Conservation (phyloP, 2,329 filamentous ascomycete genomes). For the Cercospora citrullina region DNA sequence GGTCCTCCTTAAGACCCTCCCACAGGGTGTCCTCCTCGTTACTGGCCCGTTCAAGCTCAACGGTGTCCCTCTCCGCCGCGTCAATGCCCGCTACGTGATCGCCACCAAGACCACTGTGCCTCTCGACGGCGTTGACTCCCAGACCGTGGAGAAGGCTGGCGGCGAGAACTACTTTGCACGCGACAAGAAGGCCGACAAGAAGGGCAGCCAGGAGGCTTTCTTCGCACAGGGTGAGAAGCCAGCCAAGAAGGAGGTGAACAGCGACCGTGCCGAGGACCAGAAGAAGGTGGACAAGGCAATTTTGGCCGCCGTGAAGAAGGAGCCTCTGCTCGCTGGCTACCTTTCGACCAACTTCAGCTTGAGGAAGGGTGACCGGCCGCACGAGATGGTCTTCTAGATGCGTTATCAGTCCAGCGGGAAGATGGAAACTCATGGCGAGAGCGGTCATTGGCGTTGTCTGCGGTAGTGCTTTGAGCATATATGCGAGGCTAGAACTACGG, state of each 20-base stretch:
- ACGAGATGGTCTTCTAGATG: constrained; percentile 98
- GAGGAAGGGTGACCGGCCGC: constrained; percentile 98
- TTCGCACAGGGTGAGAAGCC: constrained; percentile 99
- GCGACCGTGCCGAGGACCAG: constrained; percentile 92
- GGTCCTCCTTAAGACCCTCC: constrained; percentile 95
- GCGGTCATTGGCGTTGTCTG: constrained; percentile 26
- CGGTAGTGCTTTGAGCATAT: constrained; percentile 23
- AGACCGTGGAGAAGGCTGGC: constrained; percentile 74
- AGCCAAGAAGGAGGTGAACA: constrained; percentile 96
- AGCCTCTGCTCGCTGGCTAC: constrained; percentile 90
- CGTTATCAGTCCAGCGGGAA: constrained; percentile 22
- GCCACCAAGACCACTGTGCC: constrained; percentile 84
- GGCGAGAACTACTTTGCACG: constrained; percentile 88
- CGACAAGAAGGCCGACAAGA: constrained; percentile 94
- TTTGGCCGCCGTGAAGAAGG: constrained; percentile 96
- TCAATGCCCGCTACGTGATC: constrained; percentile 92
- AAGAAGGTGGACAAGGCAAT: constrained; percentile 98
- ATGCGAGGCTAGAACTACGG: constrained; percentile 13
- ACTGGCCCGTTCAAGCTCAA: constrained; percentile 99
- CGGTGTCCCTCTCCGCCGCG: constrained; percentile 91
- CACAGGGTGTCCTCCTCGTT: constrained; percentile 96
- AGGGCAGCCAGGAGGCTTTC: constrained; percentile 88
- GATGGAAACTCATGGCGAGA: constrained; percentile 27
- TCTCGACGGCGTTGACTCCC: constrained; percentile 75
- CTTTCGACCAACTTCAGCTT: constrained; percentile 95